These are phyloP conservation scores for Metschnikowia borealis DNA, from an alignment of 805 yeast genomes.

Conservation along the genomic window DNA sequence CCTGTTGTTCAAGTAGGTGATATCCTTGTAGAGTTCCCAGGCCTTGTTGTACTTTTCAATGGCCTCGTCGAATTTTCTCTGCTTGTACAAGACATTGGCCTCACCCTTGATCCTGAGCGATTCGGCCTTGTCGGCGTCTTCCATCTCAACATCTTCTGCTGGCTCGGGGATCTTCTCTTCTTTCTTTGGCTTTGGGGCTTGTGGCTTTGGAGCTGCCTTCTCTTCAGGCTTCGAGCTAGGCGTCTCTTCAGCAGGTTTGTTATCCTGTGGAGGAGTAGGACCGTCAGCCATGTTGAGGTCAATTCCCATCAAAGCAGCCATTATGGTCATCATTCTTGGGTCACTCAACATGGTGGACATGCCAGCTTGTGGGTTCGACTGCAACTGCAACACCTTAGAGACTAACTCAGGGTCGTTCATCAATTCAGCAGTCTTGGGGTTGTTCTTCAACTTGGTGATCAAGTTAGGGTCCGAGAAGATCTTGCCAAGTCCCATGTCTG, in stretches of 20 bases:
- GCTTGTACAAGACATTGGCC: conserved; percentile 85
- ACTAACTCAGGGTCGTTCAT: conserved; percentile 87
- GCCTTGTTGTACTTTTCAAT: conserved; percentile 83
- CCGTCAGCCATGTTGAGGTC: conserved; percentile 50
- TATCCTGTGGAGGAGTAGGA: conserved; percentile 7
- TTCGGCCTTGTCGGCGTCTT: conserved; percentile 35
- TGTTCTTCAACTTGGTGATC: conserved; percentile 66
- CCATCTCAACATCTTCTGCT: conserved; percentile 36
- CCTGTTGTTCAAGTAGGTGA: conserved; percentile 90
- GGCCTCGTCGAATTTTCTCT: conserved; percentile 88
- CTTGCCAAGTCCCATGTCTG: conserved; percentile 72
- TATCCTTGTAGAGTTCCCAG: conserved; percentile 74
- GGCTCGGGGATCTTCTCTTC: conserved; percentile 7
- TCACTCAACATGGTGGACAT: conserved; percentile 70
- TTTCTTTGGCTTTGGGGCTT: neutral
- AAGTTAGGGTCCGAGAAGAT: conserved; percentile 78
- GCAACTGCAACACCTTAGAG: conserved; percentile 57
- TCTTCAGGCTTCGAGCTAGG: conserved; percentile 15
- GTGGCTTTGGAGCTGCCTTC: conserved; percentile 11
- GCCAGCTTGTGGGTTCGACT: conserved; percentile 70
- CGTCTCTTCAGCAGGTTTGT: conserved; percentile 9
- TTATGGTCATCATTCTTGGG: conserved; percentile 81
- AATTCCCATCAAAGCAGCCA: conserved; percentile 83
- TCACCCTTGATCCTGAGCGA: conserved; percentile 74
- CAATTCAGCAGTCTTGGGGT: conserved; percentile 84